Conservation (phyloP, 805 yeast genomes). For the Yarrowia divulgata region DNA sequence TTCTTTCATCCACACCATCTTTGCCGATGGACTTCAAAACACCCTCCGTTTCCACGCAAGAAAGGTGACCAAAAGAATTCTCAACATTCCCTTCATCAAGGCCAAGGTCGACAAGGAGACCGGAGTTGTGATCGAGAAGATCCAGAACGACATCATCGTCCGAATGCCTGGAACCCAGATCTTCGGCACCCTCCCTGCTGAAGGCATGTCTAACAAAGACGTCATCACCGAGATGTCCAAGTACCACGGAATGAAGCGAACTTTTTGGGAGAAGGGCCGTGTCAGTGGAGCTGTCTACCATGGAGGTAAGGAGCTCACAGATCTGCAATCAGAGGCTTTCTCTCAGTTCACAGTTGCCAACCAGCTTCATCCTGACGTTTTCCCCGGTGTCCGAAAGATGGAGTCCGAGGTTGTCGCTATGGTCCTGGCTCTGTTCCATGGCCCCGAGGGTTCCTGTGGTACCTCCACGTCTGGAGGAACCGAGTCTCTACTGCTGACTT, state of each 20-base stretch:
- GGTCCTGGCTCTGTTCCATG: conserved; percentile 82
- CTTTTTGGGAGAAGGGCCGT: conserved; percentile 84
- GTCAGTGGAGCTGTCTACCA: conserved; percentile 97
- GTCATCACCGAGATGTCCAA: conserved; percentile 62
- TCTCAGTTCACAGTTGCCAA: conserved; percentile 83
- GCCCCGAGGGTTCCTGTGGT: conserved; percentile 78
- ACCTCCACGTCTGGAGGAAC: conserved; percentile 95
- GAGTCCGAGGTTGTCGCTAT: conserved; percentile 93
- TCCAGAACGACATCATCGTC: conserved; percentile 67
- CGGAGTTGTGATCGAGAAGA: conserved; percentile 53
- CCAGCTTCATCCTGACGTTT: conserved; percentile 95
- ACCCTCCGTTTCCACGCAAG: conserved; percentile 10
- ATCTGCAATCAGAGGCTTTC: conserved; percentile 79
- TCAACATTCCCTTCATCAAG: conserved; percentile 59
- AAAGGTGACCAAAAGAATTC: conserved; percentile 6
- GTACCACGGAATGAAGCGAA: conserved; percentile 58
- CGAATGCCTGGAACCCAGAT: conserved; percentile 54
- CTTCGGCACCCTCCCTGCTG: conserved; percentile 58
- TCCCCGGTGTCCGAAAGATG: conserved; percentile 96
- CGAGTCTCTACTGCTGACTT: conserved; percentile 85
- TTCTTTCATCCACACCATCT: conserved; percentile 12
- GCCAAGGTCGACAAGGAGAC: conserved; percentile 69
- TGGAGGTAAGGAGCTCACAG: conserved; percentile 81
- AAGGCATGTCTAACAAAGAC: conserved; percentile 60
- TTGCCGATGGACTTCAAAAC: conserved; percentile 20